Evolutionary conservation across 768 basidiomycete species (phyloP), one percentile per base, ranked within the genome.

Genomic region (Naganishia onofrii): DNA sequence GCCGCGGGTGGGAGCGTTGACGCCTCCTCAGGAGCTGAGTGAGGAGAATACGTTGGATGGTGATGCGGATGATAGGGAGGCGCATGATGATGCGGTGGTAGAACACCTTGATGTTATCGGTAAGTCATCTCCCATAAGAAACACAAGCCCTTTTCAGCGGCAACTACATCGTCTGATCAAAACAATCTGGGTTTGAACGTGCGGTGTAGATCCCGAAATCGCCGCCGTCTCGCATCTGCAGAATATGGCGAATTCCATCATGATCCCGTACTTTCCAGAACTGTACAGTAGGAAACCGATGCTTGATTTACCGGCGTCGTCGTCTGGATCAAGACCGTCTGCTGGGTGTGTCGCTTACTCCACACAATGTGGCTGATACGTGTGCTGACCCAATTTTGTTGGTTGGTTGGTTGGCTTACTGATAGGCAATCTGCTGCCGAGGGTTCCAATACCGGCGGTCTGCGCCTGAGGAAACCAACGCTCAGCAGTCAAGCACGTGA

Each of bases 101-200:
- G 91, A 92, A 71, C 88, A 92, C 78, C 81, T 93, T 73, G 91
- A 93, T 80, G 88, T 87, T 52, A 89, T 91, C 70, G 89, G 89
- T 88, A 38, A 56, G 51, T 28, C n/a, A 28, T 32, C 55, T 63
- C 3, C 17, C 44, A 15, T 4, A 17, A 46, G n/a, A n/a, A n/a
- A n/a, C n/a, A n/a, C n/a, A n/a, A n/a, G n/a, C n/a, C n/a, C n/a
- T n/a, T n/a, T n/a, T n/a, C n/a, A n/a, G n/a, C n/a, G n/a, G n/a
- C n/a, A n/a, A n/a, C n/a, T n/a, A n/a, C n/a, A n/a, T n/a, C n/a
- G n/a, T n/a, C n/a, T n/a, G n/a, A n/a, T n/a, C n/a, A n/a, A n/a
- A n/a, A n/a, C n/a, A n/a, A n/a, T n/a, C n/a, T n/a, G 19, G 21
- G n/a, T 51, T n/a, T 4, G 48, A n/a, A n/a, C n/a, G 23, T 23